A percentile compares a stretch with the other conserved stretches of the same genome.
These are phyloP conservation scores for Lenzites betulinus DNA, from an alignment of 768 basidiomycete species.

Conservation along the genomic window DNA sequence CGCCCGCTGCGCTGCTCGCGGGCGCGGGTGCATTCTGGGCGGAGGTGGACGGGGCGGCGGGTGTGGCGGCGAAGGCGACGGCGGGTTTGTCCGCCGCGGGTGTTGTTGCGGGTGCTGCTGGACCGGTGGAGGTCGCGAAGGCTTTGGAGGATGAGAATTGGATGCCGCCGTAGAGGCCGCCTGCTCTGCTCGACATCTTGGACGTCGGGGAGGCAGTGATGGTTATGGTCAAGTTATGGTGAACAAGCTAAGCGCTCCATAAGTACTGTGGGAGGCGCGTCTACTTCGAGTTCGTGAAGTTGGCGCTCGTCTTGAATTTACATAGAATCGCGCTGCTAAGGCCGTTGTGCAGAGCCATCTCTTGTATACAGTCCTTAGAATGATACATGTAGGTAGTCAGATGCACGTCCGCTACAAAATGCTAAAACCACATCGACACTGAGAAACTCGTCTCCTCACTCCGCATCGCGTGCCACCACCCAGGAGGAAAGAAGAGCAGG, in stretches of 20 bases:
- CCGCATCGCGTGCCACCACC: slow-evolving; percentile 95
- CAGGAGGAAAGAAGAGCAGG: slow-evolving; percentile 84
- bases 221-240: neutral
- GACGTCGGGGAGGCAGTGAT: slow-evolving; percentile 15
- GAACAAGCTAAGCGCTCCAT: neutral
- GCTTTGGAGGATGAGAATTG: slow-evolving; percentile 75
- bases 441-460: slow-evolving; percentile 83
- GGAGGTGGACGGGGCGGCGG: slow-evolving; percentile 25
- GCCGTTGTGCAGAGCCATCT: no score
- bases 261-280: neutral
- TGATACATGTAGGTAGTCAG: neutral
- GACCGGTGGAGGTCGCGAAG: slow-evolving; percentile 40
- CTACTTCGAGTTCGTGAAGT: neutral
- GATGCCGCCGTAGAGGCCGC: slow-evolving; percentile 85
- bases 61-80: slow-evolving; percentile 17
- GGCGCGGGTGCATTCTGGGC: slow-evolving; percentile 29
- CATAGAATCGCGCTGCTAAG: no score
- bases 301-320: no score
- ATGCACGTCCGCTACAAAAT: neutral
- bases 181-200: slow-evolving; percentile 76
- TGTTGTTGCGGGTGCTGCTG: slow-evolving; percentile 24
- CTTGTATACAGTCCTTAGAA: neutral
- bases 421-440: slow-evolving; percentile 88
- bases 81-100: slow-evolving; percentile 28
- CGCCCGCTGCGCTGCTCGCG: slow-evolving; percentile 11